These are phyloP conservation scores for Suillus subalutaceus DNA, from an alignment of 768 basidiomycete species.

Conservation along the genomic window DNA sequence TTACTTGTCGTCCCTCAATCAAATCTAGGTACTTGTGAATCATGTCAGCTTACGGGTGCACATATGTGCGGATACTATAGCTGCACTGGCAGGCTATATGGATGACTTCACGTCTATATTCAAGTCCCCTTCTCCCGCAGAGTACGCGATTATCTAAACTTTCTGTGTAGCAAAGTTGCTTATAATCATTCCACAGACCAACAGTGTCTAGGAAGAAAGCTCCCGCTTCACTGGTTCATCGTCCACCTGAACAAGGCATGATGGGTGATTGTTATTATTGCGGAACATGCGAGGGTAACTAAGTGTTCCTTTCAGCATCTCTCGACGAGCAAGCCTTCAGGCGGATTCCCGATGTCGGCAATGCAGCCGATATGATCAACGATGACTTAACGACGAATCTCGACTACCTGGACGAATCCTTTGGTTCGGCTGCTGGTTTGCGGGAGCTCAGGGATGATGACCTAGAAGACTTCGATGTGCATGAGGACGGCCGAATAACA, in stretches of 20 bases:
- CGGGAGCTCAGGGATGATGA: constrained; percentile 75
- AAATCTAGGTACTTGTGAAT: constrained; percentile 55
- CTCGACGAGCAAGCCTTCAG: constrained; percentile 86
- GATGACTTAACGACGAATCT: constrained; percentile 91
- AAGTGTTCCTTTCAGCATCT: constrained; percentile 48
- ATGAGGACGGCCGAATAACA: constrained; percentile 21
- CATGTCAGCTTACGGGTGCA: constrained; percentile 58
- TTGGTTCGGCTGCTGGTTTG: constrained; percentile 76
- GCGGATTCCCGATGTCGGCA: constrained; percentile 72
- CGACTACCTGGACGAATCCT: constrained; percentile 86
- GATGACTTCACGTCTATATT: constrained; percentile 52
- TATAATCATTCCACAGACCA: neutral
- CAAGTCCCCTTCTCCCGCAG: constrained; percentile 31
- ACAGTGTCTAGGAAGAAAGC: constrained; percentile 13
- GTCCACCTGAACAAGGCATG: constrained; percentile 22
- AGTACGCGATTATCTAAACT: constrained; percentile 20
- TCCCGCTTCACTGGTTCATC: constrained; percentile 4
- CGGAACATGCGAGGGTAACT: constrained; percentile 3
- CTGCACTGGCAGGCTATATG: constrained; percentile 58
- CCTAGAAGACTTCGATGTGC: constrained; percentile 61
- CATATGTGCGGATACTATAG: constrained; percentile 78
- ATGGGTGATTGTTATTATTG: constrained; percentile 25
- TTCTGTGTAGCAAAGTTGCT: neutral
- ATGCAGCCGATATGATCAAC: constrained; percentile 82
- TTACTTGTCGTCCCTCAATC: constrained; percentile 8